Conservation (phyloP, 2,329 filamentous ascomycete genomes). For the Chaetomiaceae sp. region DNA sequence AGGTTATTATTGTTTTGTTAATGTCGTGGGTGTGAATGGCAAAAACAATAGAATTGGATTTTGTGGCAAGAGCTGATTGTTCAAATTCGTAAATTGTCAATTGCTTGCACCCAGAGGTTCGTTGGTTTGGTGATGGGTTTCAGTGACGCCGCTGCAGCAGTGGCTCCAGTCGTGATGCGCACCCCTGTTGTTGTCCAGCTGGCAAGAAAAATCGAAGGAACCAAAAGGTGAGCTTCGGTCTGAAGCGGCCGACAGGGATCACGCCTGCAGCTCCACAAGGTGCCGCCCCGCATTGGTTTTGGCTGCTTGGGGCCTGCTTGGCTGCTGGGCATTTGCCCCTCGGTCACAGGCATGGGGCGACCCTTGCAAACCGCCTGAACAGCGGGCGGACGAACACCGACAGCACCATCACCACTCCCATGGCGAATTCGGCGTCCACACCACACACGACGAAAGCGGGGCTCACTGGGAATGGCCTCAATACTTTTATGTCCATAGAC, state of each 20-base stretch:
- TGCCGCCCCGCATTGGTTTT: constrained; percentile 1
- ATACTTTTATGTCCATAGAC: background rate
- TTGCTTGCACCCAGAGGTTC: constrained; percentile 4
- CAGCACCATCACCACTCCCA: constrained; percentile 7
- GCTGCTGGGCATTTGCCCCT: constrained; percentile 16
- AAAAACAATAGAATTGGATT: background rate
- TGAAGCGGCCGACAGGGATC: background rate
- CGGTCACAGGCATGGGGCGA: constrained; percentile 12
- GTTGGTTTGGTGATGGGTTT: background rate
- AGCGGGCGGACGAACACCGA: background rate
- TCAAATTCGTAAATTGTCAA: background rate
- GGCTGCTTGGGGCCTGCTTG: background rate
- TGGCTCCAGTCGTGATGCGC: constrained; percentile 9
- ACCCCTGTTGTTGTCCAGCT: constrained; percentile 25
- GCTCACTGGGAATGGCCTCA: constrained; percentile 10
- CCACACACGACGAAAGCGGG: constrained; percentile 3
- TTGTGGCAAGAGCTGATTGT: background rate
- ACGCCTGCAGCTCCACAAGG: background rate
- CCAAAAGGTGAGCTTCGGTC: constrained; percentile 18
- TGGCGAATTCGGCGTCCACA: constrained; percentile 6
- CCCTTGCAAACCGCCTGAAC: background rate
- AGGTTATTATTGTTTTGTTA: background rate
- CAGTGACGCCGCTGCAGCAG: background rate
- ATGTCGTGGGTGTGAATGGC: background rate
- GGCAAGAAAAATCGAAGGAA: constrained; percentile 25